Evolutionary conservation across 75 land plant species (phyloP), one percentile per base, ranked within the genome.

Genomic region (Isoetes taiwanensis): DNA sequence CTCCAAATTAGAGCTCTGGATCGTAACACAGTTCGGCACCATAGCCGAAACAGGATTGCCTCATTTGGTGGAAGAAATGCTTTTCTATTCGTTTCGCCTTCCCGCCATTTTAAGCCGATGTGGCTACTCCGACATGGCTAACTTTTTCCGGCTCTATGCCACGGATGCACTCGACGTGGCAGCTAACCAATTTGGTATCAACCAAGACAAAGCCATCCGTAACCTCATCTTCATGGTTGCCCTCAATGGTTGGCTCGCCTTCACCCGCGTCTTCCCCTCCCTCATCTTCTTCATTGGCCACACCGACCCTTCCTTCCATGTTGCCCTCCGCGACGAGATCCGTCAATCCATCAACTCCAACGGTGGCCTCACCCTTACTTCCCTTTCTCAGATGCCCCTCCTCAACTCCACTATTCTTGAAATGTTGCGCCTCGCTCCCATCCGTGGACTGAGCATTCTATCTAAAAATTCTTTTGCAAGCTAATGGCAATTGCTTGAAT

Each of bases 381-480:
- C 74, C 9, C 65, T 81, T 27, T 53, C 58, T 4, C 27, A 57
- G 31, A 58, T 85, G 83, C 68, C 74, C 17, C 62, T 85, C 41
- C 73, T 88, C 8, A 27, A 61, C 6, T 85, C 95, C 1, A 73
- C 81, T 3, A 83, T 88, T 0, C 76, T 65, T 59, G 95, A 88
- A 57, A 61, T 70, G 0, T 73, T 88, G 25, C 75, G 95, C 20
- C 28, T 81, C 24, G 68, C 75, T 58, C 95, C 95, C 17, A n/a
- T n/a, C n/a, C n/a, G n/a, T n/a, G n/a, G n/a, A n/a, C n/a, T n/a
- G n/a, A n/a, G n/a, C n/a, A n/a, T n/a, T n/a, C n/a, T n/a, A n/a
- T n/a, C n/a, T n/a, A n/a, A n/a, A n/a, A n/a, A n/a, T n/a, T n/a
- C n/a, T n/a, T n/a, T n/a, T n/a, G n/a, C n/a, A n/a, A n/a, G n/a